A percentile compares a stretch with the other conserved stretches of the same genome.
phyloP scores from a whole-genome alignment of 306 rosid species.

The Heteromeles arbutifolia region DNA sequence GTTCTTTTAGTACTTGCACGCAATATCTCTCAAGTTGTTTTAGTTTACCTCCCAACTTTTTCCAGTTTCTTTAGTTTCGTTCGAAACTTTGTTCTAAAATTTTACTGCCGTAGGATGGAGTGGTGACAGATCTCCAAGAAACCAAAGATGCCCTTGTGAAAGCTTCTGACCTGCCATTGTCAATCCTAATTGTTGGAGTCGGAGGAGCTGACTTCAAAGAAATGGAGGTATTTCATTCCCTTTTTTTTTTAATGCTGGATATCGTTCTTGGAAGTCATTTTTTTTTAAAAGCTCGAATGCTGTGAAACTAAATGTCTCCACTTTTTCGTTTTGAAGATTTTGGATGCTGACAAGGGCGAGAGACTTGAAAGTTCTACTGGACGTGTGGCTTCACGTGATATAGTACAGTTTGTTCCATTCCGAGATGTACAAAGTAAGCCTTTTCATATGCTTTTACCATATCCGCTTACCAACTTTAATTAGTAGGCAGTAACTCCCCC shows the following conservation, averaged over 20 bases:
- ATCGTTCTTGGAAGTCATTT: neutral
- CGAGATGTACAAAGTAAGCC: constrained; percentile 85
- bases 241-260: neutral
- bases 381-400: constrained; percentile 90
- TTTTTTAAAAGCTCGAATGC: neutral
- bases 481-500: constrained; percentile 3
- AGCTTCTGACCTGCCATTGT: constrained; percentile 91
- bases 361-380: constrained; percentile 84
- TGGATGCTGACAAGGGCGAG: constrained; percentile 95
- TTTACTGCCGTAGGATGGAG: constrained; percentile 76
- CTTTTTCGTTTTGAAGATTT: constrained; percentile 38
- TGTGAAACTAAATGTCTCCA: neutral
- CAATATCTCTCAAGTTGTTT: neutral
- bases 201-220: constrained; percentile 99
- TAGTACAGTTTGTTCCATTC: constrained; percentile 92
- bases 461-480: neutral
- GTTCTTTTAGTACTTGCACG: neutral
- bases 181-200: constrained; percentile 94
- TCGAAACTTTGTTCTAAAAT: constrained; percentile 20
- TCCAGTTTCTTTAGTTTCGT: constrained; percentile 5
- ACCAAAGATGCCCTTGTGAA: constrained; percentile 94
- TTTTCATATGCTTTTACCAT: neutral
- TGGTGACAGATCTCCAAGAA: constrained; percentile 99
- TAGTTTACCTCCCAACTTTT: neutral
- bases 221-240: constrained; percentile 73